Base-by-base conservation (phyloP, 1,139 yeast species). In the Debaryomyces udenii region DNA sequence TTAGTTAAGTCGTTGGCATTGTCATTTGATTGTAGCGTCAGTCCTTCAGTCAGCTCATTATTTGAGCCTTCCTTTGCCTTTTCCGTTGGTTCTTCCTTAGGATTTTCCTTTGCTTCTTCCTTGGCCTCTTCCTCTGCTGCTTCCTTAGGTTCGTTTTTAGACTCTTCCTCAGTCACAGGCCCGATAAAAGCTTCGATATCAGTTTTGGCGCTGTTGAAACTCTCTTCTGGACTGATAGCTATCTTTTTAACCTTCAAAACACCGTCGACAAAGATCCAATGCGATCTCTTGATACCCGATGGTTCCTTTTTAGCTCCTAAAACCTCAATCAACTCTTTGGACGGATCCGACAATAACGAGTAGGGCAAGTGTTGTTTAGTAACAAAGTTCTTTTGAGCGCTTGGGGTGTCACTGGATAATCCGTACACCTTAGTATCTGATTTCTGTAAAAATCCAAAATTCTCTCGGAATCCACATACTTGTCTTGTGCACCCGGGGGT, bases 401-500 rank as follows among this genome's bases (percentile, higher is more conserved):
- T 76, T 27, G 87, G 83, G 10, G 79, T 57, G 59, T 90, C 97
- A 4, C 90, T 81, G 51, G 93, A 83, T 36, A 86, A 62, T 0
- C 94, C 94, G 48, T 75, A 76, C 1, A 86, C 78, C 0, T 76
- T 67, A 16, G 68, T 59, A 14, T 84, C 80, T 38, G 76, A 70
- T 17, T 69, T 62, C 33, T 69, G 63, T 52, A 88, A 77, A 35
- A 76, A 75, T 9, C 75, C 70, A 57, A 68, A 82, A 52, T 79
- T 79, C 51, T 79, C 83, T 54, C 93, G 82, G 62, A 86, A 93
- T 0, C 96, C 97, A 62, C 87, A 78, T 1, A 90, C 97, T 66
- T 93, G 99, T 55, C 90, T 78, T 1, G 94, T 90, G 64, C 98
- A 91, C 2, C 98, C 98, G 1, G 97, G 96, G 0, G 99, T 93